Percentiles rank a stretch among this genome's conserved stretches.
Conservation (phyloP, 1,139 yeast genomes). For the Zygotorulaspora mrakii region DNA sequence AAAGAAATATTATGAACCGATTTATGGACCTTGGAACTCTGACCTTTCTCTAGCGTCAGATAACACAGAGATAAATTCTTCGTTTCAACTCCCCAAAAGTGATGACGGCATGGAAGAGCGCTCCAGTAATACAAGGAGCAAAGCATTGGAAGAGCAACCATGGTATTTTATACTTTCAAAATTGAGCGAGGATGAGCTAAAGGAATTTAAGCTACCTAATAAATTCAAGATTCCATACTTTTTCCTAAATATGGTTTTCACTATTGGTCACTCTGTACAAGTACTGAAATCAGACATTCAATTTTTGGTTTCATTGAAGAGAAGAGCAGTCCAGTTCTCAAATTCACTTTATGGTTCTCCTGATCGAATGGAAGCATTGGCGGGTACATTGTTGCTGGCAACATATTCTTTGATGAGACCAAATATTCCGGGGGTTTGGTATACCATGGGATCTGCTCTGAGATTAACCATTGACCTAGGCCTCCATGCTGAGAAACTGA, state of each 20-base stretch:
- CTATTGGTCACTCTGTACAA: constrained; percentile 73
- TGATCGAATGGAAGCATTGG: constrained; percentile 67
- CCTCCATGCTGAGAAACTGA: constrained; percentile 58
- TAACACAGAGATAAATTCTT: constrained; percentile 48
- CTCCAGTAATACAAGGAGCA: too few relatives aligned
- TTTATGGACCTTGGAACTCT: constrained; percentile 63
- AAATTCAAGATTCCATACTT: constrained; percentile 47
- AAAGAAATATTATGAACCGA: constrained; percentile 62
- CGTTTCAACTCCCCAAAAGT: constrained; percentile 23
- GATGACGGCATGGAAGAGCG: constrained; percentile 2
- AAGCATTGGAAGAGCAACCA: constrained; percentile 19
- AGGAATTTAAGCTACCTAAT: constrained; percentile 42
- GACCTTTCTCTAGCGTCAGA: constrained; percentile 59
- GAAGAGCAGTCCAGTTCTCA: constrained; percentile 60
- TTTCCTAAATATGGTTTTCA: constrained; percentile 71
- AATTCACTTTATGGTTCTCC: constrained; percentile 56
- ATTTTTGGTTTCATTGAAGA: constrained; percentile 67
- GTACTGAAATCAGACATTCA: constrained; percentile 66
- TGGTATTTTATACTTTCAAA: constrained; percentile 24
- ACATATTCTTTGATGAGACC: constrained; percentile 73
- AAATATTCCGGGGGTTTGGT: constrained; percentile 89
- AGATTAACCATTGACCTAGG: constrained; percentile 81
- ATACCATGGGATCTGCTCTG: constrained; percentile 74
- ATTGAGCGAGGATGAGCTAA: constrained; percentile 7
- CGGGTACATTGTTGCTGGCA: constrained; percentile 65